Evolutionary conservation across 345 rosid species (phyloP), one percentile per base, ranked within the genome.

Genomic region (Linum tenue): DNA sequence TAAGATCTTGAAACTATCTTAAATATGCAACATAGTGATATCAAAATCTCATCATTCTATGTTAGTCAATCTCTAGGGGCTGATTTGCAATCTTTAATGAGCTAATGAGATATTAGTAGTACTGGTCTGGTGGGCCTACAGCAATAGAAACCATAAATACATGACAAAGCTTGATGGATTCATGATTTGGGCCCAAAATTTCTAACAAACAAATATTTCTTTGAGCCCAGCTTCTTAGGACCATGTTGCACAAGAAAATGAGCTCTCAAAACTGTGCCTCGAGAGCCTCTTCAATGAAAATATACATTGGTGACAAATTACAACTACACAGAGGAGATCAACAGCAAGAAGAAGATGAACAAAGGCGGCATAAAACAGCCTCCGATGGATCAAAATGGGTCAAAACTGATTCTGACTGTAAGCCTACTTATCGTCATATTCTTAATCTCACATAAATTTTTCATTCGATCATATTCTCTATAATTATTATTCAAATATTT

Each of bases 361-460:
- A 74, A 48, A 73, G 67, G 39, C 63, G 72, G 55, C 70, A 79
- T 41, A 83, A 76, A 69, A 78, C 55, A 16, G 76, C 64, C 1
- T 78, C 69, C 22, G 86, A 90, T 61, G 90, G 94, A 42, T 73
- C 72, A 50, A 92, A 90, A 83, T 90, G 98, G 98, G 97, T 81
- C 59, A 91, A 75, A 80, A 86, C 92, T 14, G 96, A 91, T 80
- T 91, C 96, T 35, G 88, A 88, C 78, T 88, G 97, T 86, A 75
- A 80, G 92, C 14, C 14, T 15, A 10, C 14, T 15, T 3, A 48
- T 48, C 53, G 14, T 6, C 14, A 9, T 15, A 3, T 48, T 48
- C 0, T 48, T 44, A 44, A 9, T 48, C 53, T 9, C 53, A 9
- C 53, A 22, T 48, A 41, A 41, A 41, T 41, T 48, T 48, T 48